Base-by-base conservation (phyloP, 139 green algal species). In the Eudorina sp. region DNA sequence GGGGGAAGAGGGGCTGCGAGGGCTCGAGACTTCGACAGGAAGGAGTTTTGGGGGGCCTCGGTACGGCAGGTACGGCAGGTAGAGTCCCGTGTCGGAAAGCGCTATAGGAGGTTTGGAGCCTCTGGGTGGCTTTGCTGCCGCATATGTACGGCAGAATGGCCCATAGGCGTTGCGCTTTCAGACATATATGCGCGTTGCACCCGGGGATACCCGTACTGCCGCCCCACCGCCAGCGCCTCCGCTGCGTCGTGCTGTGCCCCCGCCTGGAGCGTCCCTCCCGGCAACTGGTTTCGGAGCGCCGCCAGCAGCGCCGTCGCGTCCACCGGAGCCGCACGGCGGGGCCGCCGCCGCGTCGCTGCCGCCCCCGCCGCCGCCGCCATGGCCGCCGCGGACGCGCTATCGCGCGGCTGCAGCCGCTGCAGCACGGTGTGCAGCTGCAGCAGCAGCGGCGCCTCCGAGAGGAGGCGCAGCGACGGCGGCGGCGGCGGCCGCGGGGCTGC, bases 211-310 rank as follows among this genome's bases (percentile, higher is more conserved):
- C n/a, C n/a, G n/a, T n/a, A n/a, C n/a, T n/a, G n/a, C n/a, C n/a
- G n/a, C 64, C 77, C 36, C 43, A 86, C 80, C 80, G 40, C 60
- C 1, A 86, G 62, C 60, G 80, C 80, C 62, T 86, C 80, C 4
- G 80, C 60, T 0, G 80, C 80, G 43, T 86, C 80, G 60, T 66
- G 23, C 62, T 86, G 80, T 62, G 66, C 11, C 80, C 80, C 80
- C 62, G 36, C 29, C n/a, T 40, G 43, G 43, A 86, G 11, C 55
- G 19, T 4, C 1, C 7, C 60, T 8, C 40, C 58, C 40, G n/a
- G 38, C 58, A 40, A 34, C 3, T 29, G n/a, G 21, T 29, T 31
- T 46, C n/a, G 29, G 36, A 86, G 62, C n/a, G 43, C 80, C 2
- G 9, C 13, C 60, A 86, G 62, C 62, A 86, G 43, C n/a, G 80